Evolutionary conservation across 352 stramenopile genomes (phyloP), one percentile per base, ranked within the genome.

Genomic region (Phytophthora hibernalis): DNA sequence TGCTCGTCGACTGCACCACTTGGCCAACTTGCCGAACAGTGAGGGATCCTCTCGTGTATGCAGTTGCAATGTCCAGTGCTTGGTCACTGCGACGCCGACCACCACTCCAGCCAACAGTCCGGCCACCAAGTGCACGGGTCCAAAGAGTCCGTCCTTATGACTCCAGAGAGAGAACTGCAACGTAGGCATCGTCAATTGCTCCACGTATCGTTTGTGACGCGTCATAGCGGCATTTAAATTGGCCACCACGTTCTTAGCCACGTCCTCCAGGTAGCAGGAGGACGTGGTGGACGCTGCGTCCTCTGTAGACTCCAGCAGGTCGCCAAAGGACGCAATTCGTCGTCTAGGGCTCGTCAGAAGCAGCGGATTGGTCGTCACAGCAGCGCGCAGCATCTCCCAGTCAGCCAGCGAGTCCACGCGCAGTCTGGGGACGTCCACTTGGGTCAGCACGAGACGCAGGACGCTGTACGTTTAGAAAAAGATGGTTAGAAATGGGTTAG

Each of bases 101-200:
- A 72, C 67, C 24, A 85, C 72, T n/a, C 79, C 79, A 42, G 68
- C 67, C 33, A 88, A 20, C 7, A 88, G 48, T 30, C 77, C 75
- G 6, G 75, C 61, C 48, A 86, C 49, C 28, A 85, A 76, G 38
- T 83, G 72, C 40, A 86, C 24, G n/a, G 69, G 56, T 6, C 51
- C 58, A 22, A 79, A 62, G 24, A 77, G 57, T 8, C 54, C 54
- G 35, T 70, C 61, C 28, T 53, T 70, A 47, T 53, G 45, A 28
- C 40, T 59, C 44, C 62, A 75, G 26, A 74, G 51, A 11, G 65
- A 54, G 1, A 62, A 58, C 24, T 71, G 59, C 3, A 72, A 28
- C 35, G 62, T 72, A 7, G 74, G 65, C 13, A 74, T 52, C 24
- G 65, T 75, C 42, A 76, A 28, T 20, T 73, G 61, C 26, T 72